phyloP scores from a whole-genome alignment of 306 rosid species.

The Astragalus membranaceus region DNA sequence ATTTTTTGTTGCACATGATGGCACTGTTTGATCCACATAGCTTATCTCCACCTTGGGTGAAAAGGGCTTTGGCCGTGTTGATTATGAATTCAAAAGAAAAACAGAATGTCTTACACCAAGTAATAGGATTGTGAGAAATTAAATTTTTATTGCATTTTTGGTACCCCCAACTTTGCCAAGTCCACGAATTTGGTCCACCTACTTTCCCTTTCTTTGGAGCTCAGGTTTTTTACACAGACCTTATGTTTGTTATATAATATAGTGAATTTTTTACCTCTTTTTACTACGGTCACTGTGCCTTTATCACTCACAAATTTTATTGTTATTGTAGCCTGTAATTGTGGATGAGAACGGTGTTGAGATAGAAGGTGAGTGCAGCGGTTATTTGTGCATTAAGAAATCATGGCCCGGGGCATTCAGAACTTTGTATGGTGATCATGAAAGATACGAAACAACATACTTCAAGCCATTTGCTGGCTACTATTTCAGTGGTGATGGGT shows the following conservation, averaged over 20 bases:
- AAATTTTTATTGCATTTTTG: too few relatives aligned
- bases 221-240: constrained; percentile 54
- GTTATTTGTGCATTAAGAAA: too few relatives aligned
- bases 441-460: constrained; percentile 94
- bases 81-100: background rate
- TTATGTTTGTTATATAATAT: too few relatives aligned
- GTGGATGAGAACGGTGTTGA: too few relatives aligned
- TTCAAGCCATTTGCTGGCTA: constrained; percentile 93
- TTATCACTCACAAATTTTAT: too few relatives aligned
- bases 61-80: background rate
- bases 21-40: background rate
- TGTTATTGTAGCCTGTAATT: too few relatives aligned
- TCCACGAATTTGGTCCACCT: too few relatives aligned
- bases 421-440: constrained; percentile 92
- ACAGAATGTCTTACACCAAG: background rate
- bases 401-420: constrained; percentile 99
- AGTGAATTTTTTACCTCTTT: too few relatives aligned
- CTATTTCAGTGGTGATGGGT: constrained; percentile 98
- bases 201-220: constrained; percentile 98
- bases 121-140: background rate
- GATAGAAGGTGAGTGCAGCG: too few relatives aligned
- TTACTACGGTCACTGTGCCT: too few relatives aligned
- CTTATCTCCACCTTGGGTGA: background rate
- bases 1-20: background rate
- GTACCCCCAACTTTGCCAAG: too few relatives aligned